Conservation (phyloP, 495 filamentous ascomycete genomes). For the Xylaria intraflava region DNA sequence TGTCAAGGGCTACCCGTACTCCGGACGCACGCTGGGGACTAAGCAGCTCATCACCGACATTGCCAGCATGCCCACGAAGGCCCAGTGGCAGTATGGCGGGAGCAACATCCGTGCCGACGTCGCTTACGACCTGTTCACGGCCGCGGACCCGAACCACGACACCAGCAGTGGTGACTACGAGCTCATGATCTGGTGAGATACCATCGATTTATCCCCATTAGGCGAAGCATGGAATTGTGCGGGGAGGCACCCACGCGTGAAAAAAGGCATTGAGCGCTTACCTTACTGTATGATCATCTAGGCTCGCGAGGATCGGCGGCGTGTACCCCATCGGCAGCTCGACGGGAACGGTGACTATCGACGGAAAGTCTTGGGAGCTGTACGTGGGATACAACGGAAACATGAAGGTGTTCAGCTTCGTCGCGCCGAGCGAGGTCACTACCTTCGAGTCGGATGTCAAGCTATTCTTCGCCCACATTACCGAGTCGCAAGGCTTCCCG, state of each 20-base stretch:
- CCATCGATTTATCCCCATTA: neutral
- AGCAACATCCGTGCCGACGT: constrained; percentile 52
- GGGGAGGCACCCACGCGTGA: no score
- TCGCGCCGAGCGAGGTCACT: constrained; percentile 36
- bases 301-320: constrained; percentile 50
- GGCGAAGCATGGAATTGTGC: no score
- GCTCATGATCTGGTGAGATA: constrained; percentile 60
- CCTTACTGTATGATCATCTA: neutral
- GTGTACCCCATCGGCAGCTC: constrained; percentile 57
- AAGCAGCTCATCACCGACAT: constrained; percentile 41
- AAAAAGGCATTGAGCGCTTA: neutral
- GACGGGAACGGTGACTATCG: constrained; percentile 49
- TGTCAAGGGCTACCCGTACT: constrained; percentile 58
- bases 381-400: constrained; percentile 50
- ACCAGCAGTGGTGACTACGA: constrained; percentile 50
- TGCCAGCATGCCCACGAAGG: constrained; percentile 43
- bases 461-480: constrained; percentile 52
- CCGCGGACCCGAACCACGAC: constrained; percentile 35
- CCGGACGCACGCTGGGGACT: constrained; percentile 36
- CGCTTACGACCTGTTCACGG: constrained; percentile 59
- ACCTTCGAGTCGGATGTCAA: constrained; percentile 50
- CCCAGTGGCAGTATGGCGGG: constrained; percentile 45
- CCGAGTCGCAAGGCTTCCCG: constrained; percentile 40
- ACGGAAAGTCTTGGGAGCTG: constrained; percentile 44
- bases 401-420: constrained; percentile 57